A percentile compares a stretch with the other conserved stretches of the same genome.
These are phyloP conservation scores for Leucaena leucocephala DNA, from an alignment of 306 rosid species.

Conservation along the genomic window DNA sequence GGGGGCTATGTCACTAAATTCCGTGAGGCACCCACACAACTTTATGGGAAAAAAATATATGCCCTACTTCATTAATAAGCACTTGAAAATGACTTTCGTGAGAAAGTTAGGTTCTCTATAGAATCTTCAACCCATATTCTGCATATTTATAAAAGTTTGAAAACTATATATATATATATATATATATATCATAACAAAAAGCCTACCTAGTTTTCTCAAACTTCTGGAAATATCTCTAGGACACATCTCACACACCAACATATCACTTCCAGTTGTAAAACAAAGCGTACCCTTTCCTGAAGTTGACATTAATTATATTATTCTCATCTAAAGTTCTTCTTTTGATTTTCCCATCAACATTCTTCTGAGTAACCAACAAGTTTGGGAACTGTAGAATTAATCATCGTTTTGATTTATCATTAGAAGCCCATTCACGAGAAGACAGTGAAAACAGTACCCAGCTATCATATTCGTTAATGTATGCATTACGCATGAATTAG, in stretches of 20 bases:
- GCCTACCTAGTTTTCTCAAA: neutral
- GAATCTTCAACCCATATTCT: conserved; percentile 35
- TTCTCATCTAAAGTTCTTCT: neutral
- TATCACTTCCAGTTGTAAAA: conserved; percentile 36
- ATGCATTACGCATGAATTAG: conserved; percentile 9
- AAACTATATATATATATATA: conserved; percentile 19
- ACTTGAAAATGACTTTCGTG: conserved; percentile 42
- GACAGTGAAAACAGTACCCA: neutral
- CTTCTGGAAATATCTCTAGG: conserved; percentile 21
- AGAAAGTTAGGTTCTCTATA: conserved; percentile 34
- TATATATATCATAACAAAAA: conserved; percentile 12
- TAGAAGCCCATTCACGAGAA: neutral
- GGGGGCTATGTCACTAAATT: conserved; percentile 36
- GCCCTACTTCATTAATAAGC: conserved; percentile 2
- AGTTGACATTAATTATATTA: conserved; percentile 20
- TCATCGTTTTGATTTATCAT: neutral
- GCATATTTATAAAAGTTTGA: conserved; percentile 36
- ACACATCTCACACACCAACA: neutral
- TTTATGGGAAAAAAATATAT: conserved; percentile 21
- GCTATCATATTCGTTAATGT: conserved; percentile 6
- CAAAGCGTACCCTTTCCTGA: neutral
- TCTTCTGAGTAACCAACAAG: conserved; percentile 8
- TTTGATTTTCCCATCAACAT: neutral
- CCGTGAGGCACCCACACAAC: conserved; percentile 39
- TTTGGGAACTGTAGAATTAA: neutral